These are phyloP conservation scores for Arabidopsis hybrid DNA, from an alignment of 441 rosid species.

Conservation along the genomic window DNA sequence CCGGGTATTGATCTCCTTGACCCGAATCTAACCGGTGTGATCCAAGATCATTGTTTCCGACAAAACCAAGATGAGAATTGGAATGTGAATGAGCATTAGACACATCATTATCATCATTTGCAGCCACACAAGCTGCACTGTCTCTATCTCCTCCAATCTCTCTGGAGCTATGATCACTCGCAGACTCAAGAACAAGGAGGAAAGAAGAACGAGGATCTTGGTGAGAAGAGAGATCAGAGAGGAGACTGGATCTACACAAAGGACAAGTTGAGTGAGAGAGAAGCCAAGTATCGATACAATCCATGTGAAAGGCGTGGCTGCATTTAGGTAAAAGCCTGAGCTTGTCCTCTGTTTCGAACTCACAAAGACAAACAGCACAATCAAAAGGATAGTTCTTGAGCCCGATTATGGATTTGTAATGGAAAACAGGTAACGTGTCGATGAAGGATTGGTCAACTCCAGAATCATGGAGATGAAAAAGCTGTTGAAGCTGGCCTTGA, in stretches of 20 bases:
- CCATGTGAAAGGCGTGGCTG: conserved; percentile 97
- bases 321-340: conserved; percentile 94
- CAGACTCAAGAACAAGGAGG: conserved; percentile 89
- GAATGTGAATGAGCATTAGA: conserved; percentile 29
- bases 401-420: conserved; percentile 83
- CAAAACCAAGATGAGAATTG: conserved; percentile 52
- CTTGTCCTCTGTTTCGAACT: conserved; percentile 86
- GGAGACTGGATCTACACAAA: conserved; percentile 73
- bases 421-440: conserved; percentile 88
- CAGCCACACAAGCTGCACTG: conserved; percentile 32
- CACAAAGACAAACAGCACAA: conserved; percentile 95
- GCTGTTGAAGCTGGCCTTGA: conserved; percentile 96
- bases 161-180: conserved; percentile 76
- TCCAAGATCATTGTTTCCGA: conserved; percentile 55
- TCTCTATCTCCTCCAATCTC: conserved; percentile 65
- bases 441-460: conserved; percentile 97
- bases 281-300: conserved; percentile 97
- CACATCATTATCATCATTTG: conserved; percentile 48
- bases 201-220: conserved; percentile 59
- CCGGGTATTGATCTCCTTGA: conserved; percentile 44
- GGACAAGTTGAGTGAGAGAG: conserved; percentile 99
- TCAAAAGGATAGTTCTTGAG: conserved; percentile 78
- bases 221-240: conserved; percentile 67
- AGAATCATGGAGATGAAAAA: conserved; percentile 91
- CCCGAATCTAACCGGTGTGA: conserved; percentile 50